Conservation (phyloP, 2,329 filamentous ascomycete species). For the Fusarium sp. region DNA sequence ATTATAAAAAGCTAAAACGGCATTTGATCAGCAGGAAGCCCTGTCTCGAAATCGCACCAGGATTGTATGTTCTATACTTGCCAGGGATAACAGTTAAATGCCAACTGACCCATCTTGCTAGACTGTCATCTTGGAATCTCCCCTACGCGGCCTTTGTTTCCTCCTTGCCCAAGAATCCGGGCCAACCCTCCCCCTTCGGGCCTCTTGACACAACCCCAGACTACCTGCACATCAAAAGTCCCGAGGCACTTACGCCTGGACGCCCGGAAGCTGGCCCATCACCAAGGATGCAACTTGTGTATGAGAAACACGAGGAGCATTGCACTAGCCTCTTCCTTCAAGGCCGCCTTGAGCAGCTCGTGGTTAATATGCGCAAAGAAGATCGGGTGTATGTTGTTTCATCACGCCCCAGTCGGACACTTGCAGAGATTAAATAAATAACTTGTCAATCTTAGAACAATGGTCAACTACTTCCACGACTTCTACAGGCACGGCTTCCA, state of each 20-base stretch:
- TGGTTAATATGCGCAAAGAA: constrained; percentile 1
- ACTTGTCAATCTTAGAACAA: neutral
- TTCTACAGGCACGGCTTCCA: constrained; percentile 14
- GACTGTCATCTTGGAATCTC: constrained; percentile 12
- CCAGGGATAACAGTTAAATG: too few relatives aligned
- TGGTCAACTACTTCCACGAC: constrained; percentile 28
- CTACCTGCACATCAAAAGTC: constrained; percentile 14
- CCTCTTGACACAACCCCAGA: neutral
- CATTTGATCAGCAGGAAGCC: neutral
- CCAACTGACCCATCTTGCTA: neutral
- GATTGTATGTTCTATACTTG: too few relatives aligned
- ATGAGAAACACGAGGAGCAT: neutral
- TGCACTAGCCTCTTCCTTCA: constrained; percentile 17
- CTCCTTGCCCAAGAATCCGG: neutral
- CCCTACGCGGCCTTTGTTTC: constrained; percentile 22
- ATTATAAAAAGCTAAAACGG: neutral
- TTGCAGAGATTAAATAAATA: too few relatives aligned
- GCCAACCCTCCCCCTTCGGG: constrained; percentile 10
- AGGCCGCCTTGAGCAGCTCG: constrained; percentile 4
- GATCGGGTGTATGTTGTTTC: constrained; percentile 10
- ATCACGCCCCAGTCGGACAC: too few relatives aligned
- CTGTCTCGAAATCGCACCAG: neutral
- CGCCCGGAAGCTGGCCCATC: neutral
- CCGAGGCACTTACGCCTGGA: neutral
- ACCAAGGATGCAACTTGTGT: constrained; percentile 17